Evolutionary conservation across 441 rosid species (phyloP).

Genomic region (Francoa sonchifolia): DNA sequence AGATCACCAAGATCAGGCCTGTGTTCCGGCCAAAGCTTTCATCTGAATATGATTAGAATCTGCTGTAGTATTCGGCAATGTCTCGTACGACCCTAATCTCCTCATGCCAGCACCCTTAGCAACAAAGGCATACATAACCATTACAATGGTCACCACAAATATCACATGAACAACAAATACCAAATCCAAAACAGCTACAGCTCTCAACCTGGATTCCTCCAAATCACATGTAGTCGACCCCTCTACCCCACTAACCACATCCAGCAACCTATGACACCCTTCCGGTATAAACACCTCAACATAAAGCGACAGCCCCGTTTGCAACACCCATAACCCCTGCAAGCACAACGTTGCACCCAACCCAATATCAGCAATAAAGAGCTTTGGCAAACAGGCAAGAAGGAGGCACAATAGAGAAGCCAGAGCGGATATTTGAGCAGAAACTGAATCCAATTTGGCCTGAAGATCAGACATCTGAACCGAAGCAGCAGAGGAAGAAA

Average conservation of each 20-base stretch:
- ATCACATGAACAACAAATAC: constrained; percentile 62
- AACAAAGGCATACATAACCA: constrained; percentile 40
- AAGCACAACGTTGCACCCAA: constrained; percentile 58
- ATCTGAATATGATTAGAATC: constrained; percentile 75
- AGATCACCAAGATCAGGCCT: constrained; percentile 40
- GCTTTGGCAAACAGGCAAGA: constrained; percentile 51
- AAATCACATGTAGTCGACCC: constrained; percentile 81
- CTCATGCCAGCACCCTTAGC: constrained; percentile 37
- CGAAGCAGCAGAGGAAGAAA: constrained; percentile 49
- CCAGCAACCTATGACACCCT: constrained; percentile 80
- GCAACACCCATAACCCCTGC: constrained; percentile 83
- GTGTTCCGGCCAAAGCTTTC: constrained; percentile 84
- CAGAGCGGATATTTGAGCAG: constrained; percentile 49
- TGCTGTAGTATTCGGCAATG: constrained; percentile 47
- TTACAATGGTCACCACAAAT: constrained; percentile 40
- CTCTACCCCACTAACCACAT: constrained; percentile 64
- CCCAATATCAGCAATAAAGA: constrained; percentile 59
- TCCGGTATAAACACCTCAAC: constrained; percentile 85
- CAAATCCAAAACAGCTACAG: constrained; percentile 77
- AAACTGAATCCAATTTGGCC: constrained; percentile 61
- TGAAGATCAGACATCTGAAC: constrained; percentile 80
- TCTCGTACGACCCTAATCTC: constrained; percentile 70
- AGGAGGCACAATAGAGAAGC: constrained; percentile 45
- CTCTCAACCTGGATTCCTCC: constrained; percentile 64
- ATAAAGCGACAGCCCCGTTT: constrained; percentile 76